phyloP scores from a whole-genome alignment of 129 eudicot genomes.

The Mikania micrantha region DNA sequence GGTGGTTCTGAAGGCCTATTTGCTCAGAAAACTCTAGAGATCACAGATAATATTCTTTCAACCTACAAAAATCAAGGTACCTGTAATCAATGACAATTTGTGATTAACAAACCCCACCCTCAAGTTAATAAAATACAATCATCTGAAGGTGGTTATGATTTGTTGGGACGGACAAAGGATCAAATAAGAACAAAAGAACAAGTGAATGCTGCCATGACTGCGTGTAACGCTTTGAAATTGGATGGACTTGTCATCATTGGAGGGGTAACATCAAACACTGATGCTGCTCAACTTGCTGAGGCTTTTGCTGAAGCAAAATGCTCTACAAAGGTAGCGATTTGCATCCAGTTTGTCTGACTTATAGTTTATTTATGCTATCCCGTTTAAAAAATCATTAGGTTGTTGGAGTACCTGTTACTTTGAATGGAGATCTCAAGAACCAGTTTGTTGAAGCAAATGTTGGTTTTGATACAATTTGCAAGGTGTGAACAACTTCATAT shows the following conservation, averaged over 20 bases:
- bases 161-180: constrained; percentile 87
- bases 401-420: constrained; percentile 87
- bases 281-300: constrained; percentile 96
- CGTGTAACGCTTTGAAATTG: constrained; percentile 75
- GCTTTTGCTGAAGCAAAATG: constrained; percentile 82
- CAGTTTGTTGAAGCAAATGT: constrained; percentile 89
- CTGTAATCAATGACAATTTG: not conserved
- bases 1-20: constrained; percentile 95
- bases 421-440: constrained; percentile 86
- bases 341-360: not conserved
- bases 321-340: constrained; percentile 50
- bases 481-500: constrained; percentile 39
- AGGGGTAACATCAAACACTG: constrained; percentile 90
- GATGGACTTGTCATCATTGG: constrained; percentile 87
- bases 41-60: constrained; percentile 64
- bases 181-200: constrained; percentile 86
- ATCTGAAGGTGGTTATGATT: constrained; percentile 80
- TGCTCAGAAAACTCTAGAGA: constrained; percentile 73
- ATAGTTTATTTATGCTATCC: not conserved
- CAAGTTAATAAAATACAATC: not conserved
- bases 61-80: constrained; percentile 90
- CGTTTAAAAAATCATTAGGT: constrained; percentile 38
- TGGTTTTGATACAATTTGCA: constrained; percentile 90
- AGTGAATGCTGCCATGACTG: constrained; percentile 71
- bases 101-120: not conserved